Conservation (phyloP, 2,329 filamentous ascomycete species). For the Lecanoromycetidae sp. region DNA sequence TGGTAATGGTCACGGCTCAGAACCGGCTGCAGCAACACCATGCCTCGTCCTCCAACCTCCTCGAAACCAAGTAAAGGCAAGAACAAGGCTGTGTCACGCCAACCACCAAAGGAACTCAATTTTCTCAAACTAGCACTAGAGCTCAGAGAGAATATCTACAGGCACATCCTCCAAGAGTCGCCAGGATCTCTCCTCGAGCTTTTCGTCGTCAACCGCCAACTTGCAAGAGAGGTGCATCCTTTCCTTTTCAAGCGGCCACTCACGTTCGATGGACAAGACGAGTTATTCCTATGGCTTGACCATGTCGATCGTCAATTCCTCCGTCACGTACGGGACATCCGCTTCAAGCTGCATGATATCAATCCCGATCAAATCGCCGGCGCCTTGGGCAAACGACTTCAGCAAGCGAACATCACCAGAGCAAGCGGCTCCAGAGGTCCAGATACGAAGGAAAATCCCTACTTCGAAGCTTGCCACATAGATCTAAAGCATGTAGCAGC, state of each 20-base stretch:
- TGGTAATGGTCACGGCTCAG: too few species aligned
- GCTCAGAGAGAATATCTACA: conserved; percentile 16
- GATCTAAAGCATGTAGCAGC: conserved; percentile 12
- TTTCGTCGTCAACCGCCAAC: conserved; percentile 11
- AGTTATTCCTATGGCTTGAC: conserved; percentile 15
- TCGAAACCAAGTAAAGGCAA: not conserved
- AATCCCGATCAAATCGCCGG: conserved; percentile 15
- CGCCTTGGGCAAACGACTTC: conserved; percentile 14
- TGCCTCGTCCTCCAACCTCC: conserved; percentile 1
- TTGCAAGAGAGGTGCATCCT: conserved; percentile 15
- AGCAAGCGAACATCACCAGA: conserved; percentile 10
- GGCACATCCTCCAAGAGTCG: conserved; percentile 5
- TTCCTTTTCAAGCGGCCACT: conserved; percentile 15
- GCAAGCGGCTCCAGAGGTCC: conserved; percentile 1
- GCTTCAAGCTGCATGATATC: conserved; percentile 17
- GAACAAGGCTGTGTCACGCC: not conserved
- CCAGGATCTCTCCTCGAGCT: conserved; percentile 12
- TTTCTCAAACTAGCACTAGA: conserved; percentile 15
- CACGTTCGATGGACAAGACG: conserved; percentile 16
- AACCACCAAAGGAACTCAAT: not conserved
- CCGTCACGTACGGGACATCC: conserved; percentile 9
- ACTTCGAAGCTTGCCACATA: conserved; percentile 16
- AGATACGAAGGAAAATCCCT: conserved; percentile 12
- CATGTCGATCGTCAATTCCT: conserved; percentile 13
- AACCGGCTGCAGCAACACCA: too few species aligned